Percentiles rank a stretch among this genome's conserved stretches.
Evolutionary conservation across 768 basidiomycete species (phyloP).

Genomic region (Fomitopsis pulvina): DNA sequence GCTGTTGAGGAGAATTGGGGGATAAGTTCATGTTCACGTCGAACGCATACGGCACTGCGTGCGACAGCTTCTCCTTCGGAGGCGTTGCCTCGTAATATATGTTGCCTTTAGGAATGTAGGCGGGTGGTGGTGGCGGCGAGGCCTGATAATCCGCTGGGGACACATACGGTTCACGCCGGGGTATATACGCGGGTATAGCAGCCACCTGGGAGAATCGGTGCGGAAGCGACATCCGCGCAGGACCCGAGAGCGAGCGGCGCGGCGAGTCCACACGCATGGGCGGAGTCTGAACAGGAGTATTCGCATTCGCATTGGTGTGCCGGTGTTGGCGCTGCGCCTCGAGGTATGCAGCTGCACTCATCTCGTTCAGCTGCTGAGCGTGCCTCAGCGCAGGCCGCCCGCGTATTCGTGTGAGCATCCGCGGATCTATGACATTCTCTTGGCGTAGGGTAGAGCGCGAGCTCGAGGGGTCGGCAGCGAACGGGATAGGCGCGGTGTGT

Average conservation of each 20-base stretch:
- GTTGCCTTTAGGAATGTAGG: conserved; percentile 9
- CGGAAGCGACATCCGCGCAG: conserved; percentile 16
- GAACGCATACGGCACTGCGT: conserved; percentile 5
- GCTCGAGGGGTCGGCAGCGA: conserved; percentile 13
- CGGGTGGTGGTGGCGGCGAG: conserved; percentile 8
- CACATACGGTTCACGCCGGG: conserved; percentile 7
- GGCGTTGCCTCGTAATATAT: conserved; percentile 24
- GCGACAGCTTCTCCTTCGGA: conserved; percentile 10
- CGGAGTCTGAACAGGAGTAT: no score
- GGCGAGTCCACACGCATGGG: conserved; percentile 24
- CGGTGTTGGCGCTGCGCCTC: conserved; percentile 5
- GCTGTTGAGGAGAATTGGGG: neutral
- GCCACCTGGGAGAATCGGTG: conserved; percentile 12
- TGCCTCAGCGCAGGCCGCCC: conserved; percentile 16
- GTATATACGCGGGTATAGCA: conserved; percentile 5
- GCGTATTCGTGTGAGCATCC: conserved; percentile 15
- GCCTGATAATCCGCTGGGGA: conserved; percentile 8
- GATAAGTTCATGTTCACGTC: neutral
- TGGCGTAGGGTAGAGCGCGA: neutral
- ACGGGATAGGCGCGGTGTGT: conserved; percentile 1
- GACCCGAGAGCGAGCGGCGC: conserved; percentile 29
- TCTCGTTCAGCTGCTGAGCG: conserved; percentile 9
- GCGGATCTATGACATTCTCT: conserved; percentile 12
- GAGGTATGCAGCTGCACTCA: neutral
- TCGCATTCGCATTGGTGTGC: no score